These are phyloP conservation scores for Colletotrichum somersetense DNA, from an alignment of 2,329 filamentous ascomycete genomes.

Conservation along the genomic window DNA sequence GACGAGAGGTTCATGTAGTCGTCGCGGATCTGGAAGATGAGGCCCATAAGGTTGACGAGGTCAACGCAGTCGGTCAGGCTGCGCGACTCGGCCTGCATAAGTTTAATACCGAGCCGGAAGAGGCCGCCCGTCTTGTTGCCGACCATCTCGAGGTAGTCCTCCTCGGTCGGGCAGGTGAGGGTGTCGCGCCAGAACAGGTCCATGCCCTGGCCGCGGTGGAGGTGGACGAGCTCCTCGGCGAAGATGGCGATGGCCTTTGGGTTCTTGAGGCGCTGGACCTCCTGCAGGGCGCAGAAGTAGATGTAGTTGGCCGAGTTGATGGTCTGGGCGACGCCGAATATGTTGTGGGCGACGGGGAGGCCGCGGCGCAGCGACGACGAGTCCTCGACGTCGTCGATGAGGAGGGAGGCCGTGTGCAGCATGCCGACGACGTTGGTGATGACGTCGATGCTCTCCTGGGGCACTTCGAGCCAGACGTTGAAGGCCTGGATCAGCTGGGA, in stretches of 20 bases:
- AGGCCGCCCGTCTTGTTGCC: slow-evolving; percentile 90
- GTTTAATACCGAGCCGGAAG: slow-evolving; percentile 85
- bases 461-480: slow-evolving; percentile 84
- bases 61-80: slow-evolving; percentile 77
- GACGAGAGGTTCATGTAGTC: slow-evolving; percentile 91
- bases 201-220: slow-evolving; percentile 91
- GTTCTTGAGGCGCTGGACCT: slow-evolving; percentile 79
- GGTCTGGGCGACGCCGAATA: slow-evolving; percentile 88
- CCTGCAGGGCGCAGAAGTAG: slow-evolving; percentile 84
- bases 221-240: slow-evolving; percentile 84
- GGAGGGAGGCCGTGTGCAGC: slow-evolving; percentile 86
- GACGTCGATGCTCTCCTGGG: slow-evolving; percentile 74
- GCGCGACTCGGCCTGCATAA: slow-evolving; percentile 83
- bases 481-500: slow-evolving; percentile 84
- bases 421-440: slow-evolving; percentile 86
- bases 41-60: slow-evolving; percentile 85
- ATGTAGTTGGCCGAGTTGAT: slow-evolving; percentile 94
- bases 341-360: slow-evolving; percentile 83
- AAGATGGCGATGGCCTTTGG: slow-evolving; percentile 77
- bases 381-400: slow-evolving; percentile 92
- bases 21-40: slow-evolving; percentile 91
- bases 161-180: slow-evolving; percentile 84
- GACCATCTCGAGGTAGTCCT: slow-evolving; percentile 96
- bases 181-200: slow-evolving; percentile 92
- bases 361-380: slow-evolving; percentile 81